A percentile compares a stretch with the other conserved stretches of the same genome.
phyloP scores from a whole-genome alignment of 2,329 filamentous ascomycete species.

The Xylariaceae sp. region DNA sequence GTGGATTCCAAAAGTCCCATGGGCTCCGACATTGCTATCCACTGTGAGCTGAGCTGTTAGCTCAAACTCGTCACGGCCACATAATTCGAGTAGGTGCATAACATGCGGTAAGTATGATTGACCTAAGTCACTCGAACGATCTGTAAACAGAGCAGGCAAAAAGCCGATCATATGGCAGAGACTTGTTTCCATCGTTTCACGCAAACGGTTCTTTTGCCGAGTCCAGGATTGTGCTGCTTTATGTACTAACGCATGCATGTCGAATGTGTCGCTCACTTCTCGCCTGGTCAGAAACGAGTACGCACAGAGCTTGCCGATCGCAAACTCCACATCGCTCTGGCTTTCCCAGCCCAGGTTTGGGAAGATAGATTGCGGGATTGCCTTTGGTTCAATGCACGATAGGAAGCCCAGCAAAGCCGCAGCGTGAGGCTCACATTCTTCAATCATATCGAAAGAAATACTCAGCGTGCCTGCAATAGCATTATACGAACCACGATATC shows the following conservation, averaged over 20 bases:
- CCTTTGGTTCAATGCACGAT: conserved; percentile 37
- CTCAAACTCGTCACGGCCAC: too few relatives aligned
- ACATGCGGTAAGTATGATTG: too few relatives aligned
- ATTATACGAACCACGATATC: conserved; percentile 24
- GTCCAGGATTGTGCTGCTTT: conserved; percentile 31
- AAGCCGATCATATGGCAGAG: background rate
- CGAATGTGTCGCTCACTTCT: conserved; percentile 25
- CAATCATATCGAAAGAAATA: conserved; percentile 39
- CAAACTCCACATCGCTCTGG: conserved; percentile 21
- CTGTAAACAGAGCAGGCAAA: too few relatives aligned
- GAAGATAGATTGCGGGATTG: conserved; percentile 35
- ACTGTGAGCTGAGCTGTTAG: too few relatives aligned
- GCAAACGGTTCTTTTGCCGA: conserved; percentile 11
- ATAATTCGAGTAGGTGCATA: too few relatives aligned
- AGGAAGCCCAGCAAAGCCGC: conserved; percentile 36
- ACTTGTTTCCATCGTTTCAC: background rate
- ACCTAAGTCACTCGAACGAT: background rate
- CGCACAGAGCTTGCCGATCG: conserved; percentile 31
- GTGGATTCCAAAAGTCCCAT: too few relatives aligned
- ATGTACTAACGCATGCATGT: conserved; percentile 38
- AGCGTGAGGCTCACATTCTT: conserved; percentile 26
- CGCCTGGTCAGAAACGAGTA: conserved; percentile 32
- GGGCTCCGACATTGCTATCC: too few relatives aligned
- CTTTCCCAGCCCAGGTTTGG: conserved; percentile 12
- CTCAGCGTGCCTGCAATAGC: conserved; percentile 37